A percentile compares a stretch with the other conserved stretches of the same genome.
Evolutionary conservation across 306 rosid genomes (phyloP).

Genomic region (Cicer judaicum): DNA sequence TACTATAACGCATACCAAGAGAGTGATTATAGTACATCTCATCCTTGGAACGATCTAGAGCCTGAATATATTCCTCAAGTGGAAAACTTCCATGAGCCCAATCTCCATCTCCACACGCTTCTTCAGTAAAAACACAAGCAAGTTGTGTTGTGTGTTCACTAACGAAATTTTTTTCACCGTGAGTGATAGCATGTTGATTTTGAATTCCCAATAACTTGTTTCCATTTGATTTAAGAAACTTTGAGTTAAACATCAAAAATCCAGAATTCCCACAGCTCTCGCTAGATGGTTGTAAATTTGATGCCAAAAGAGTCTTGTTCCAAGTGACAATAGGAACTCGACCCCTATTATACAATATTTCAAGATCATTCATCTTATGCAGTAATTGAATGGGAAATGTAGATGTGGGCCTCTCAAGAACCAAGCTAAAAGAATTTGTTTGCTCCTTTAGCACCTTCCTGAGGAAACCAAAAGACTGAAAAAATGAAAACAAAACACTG

Average conservation of each 20-base stretch:
- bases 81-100: constrained; percentile 96
- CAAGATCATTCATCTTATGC: constrained; percentile 62
- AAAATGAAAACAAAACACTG: constrained; percentile 64
- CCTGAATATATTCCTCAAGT: constrained; percentile 79
- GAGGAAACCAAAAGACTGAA: constrained; percentile 57
- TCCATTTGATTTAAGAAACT: constrained; percentile 70
- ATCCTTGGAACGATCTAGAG: constrained; percentile 82
- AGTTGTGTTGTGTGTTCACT: constrained; percentile 55
- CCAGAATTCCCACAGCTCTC: constrained; percentile 72
- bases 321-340: constrained; percentile 82
- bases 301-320: constrained; percentile 69
- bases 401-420: constrained; percentile 58
- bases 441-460: constrained; percentile 60
- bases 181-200: constrained; percentile 59
- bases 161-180: constrained; percentile 53
- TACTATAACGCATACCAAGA: constrained; percentile 87
- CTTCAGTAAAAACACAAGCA: constrained; percentile 71
- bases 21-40: constrained; percentile 84
- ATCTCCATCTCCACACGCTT: constrained; percentile 80
- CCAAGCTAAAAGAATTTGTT: constrained; percentile 57
- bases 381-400: constrained; percentile 58
- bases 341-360: constrained; percentile 76
- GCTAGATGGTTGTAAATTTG: constrained; percentile 62
- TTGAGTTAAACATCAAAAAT: constrained; percentile 71
- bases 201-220: constrained; percentile 59